Conservation (phyloP, 1,284 basidiomycete genomes). For the Acaromyces ingoldii region DNA sequence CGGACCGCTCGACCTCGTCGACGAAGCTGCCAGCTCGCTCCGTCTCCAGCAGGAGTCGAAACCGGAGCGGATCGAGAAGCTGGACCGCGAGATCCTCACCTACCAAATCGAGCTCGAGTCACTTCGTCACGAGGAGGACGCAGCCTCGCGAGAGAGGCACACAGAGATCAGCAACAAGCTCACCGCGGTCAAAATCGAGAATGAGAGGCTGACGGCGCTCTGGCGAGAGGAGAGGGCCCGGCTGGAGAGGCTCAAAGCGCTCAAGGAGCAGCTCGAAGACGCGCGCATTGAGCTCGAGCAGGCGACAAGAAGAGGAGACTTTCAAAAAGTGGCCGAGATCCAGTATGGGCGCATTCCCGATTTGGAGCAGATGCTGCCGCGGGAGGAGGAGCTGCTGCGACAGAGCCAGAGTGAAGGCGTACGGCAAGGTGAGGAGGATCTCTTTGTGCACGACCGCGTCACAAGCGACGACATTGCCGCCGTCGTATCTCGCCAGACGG, state of each 20-base stretch:
- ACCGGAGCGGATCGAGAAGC: constrained; percentile 74
- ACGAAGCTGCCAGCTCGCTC: constrained; percentile 61
- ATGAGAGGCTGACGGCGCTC: constrained; percentile 59
- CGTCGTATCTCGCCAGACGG: constrained; percentile 77
- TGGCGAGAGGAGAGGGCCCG: constrained; percentile 75
- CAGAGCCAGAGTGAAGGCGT: not conserved
- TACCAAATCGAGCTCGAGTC: constrained; percentile 79
- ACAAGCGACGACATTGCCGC: constrained; percentile 81
- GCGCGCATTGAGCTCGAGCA: constrained; percentile 80
- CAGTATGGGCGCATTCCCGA: constrained; percentile 80
- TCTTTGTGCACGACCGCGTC: constrained; percentile 76
- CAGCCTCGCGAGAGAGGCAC: constrained; percentile 70
- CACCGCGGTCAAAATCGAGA: constrained; percentile 11
- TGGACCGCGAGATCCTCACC: constrained; percentile 78
- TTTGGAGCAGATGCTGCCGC: constrained; percentile 68
- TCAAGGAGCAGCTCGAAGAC: constrained; percentile 75
- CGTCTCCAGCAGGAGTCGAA: constrained; percentile 85
- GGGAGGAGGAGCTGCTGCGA: constrained; percentile 58
- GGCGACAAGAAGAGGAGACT: constrained; percentile 77
- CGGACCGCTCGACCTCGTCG: constrained; percentile 51
- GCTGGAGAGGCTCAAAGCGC: constrained; percentile 69
- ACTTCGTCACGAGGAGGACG: constrained; percentile 79
- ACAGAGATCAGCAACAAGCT: constrained; percentile 60
- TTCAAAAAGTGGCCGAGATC: constrained; percentile 69
- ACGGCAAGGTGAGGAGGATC: constrained; percentile 2